Base-by-base conservation (phyloP, 1,284 basidiomycete genomes). In the Thecaphora thlaspeos region DNA sequence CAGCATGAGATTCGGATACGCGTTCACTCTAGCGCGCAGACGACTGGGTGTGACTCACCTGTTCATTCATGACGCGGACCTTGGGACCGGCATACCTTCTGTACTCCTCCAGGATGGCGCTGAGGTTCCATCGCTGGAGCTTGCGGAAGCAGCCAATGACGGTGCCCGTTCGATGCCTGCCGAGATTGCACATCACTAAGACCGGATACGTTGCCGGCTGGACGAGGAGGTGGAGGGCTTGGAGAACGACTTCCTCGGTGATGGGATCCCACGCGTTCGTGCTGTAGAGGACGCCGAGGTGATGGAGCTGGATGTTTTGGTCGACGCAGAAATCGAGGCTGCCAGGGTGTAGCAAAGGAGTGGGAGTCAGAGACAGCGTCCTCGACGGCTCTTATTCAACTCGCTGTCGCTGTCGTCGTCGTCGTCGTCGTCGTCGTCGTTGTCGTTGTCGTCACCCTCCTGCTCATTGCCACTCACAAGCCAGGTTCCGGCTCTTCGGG, bases 111-210 rank as follows among this genome's bases (percentile, higher is more conserved):
- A 83, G 66, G 41, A 82, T 83, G 41, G 79, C 79, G 41, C 79
- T 79, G 50, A 83, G 61, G 39, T 81, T 81, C 82, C 82, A 82
- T 17, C 80, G 61, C 56, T 83, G 82, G 53, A 79, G 57, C 51
- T 79, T 79, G 32, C 79, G 57, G 51, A 81, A 79, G 72, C 81
- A 81, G 2, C 82, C 82, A 18, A 82, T 79, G 9, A 82, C 81
- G 0, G 82, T 82, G 2, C 82, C 82, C 0, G 82, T 82, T 11
- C 82, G 59, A 57, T 82, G 82, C 46, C 82, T 68, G 3, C 82
- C 82, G 56, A 82, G 78, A 53, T 82, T 81, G 71, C 82, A 83
- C 78, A 82, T 82, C 51, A 83, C 80, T 2, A 82, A 73, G 2
- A 80, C 79, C 0, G 82, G 82, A 53, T 81, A 82, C 3, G 80